phyloP scores from a whole-genome alignment of 495 filamentous ascomycete genomes.

The Symbiotaphrina buchneri region DNA sequence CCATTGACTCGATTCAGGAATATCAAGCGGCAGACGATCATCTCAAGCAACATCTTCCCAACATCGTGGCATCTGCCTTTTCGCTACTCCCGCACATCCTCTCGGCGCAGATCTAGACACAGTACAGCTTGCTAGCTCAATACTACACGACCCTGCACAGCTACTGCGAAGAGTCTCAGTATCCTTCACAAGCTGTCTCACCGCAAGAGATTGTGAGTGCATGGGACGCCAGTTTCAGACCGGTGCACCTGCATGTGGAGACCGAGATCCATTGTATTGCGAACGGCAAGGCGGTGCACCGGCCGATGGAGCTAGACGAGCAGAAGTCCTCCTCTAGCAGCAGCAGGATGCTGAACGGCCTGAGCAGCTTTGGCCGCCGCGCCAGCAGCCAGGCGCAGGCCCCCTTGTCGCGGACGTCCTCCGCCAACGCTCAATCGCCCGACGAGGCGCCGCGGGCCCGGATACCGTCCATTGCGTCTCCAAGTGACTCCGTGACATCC shows the following conservation, averaged over 20 bases:
- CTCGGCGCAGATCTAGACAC: constrained; percentile 49
- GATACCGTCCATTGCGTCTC: too few relatives aligned
- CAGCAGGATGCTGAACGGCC: constrained; percentile 13
- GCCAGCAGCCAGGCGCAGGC: constrained; percentile 6
- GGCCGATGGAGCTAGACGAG: constrained; percentile 27
- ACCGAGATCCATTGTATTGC: constrained; percentile 38
- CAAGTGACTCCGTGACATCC: constrained; percentile 10
- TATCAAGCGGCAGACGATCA: constrained; percentile 70
- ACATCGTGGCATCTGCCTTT: constrained; percentile 49
- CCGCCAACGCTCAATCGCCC: too few relatives aligned
- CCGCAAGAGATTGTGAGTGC: constrained; percentile 47
- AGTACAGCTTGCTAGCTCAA: constrained; percentile 63
- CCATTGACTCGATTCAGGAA: constrained; percentile 27
- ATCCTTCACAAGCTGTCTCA: constrained; percentile 50
- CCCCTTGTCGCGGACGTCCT: background rate
- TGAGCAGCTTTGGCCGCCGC: constrained; percentile 12
- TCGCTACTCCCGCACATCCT: constrained; percentile 63
- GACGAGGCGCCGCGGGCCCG: too few relatives aligned
- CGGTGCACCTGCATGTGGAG: constrained; percentile 50
- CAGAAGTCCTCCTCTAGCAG: constrained; percentile 13
- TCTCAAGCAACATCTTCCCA: constrained; percentile 51
- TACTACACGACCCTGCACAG: constrained; percentile 68
- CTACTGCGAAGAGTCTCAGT: constrained; percentile 48
- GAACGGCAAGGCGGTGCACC: constrained; percentile 51
- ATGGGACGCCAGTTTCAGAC: constrained; percentile 44